Base-by-base conservation (phyloP, 2,329 filamentous ascomycete species). In the Metarhizium robertsii region DNA sequence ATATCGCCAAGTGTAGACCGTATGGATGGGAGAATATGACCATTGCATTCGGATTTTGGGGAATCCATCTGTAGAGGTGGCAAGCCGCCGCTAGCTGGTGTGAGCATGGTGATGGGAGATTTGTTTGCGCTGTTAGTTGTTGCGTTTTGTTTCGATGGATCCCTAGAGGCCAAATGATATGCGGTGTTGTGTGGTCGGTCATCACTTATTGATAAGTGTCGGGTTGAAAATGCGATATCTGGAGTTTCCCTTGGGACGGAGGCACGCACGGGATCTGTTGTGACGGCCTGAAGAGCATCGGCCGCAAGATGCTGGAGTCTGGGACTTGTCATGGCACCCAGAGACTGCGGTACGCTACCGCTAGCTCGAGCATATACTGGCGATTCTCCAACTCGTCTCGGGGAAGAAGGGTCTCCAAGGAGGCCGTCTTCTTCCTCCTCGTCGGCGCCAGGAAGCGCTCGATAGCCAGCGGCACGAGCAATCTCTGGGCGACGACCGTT, bases 401-500 rank as follows among this genome's bases (percentile, higher is more conserved):
- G 32, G 14, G 11, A 18, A 30, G 55, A 32, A 7, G 42, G 11
- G 20, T 18, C 45, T 25, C 8, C 14, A 13, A 8, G 58, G 43
- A 63, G 66, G 47, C 71, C 70, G 58, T 75, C 73, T 59, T 74
- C 72, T 49, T 75, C 71, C 14, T 73, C 73, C 54, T 73, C 70
- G 54, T 70, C 66, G 55, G 73, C 74, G 2, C 71, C 72, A 25
- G 77, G 74, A 50, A 88, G 72, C 25, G 80, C 75, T 60, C 76
- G 67, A 59, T 73, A 71, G 59, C 77, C 79, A 56, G 82, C 86
- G 64, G 72, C 66, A 60, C 71, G 72, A 56, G 85, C 84, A 64
- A 90, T 79, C 52, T 90, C 84, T 52, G 80, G 83, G 61, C 76
- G 75, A 65, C 83, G 83, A 64, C 84, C 82, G 65, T 76, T 80